phyloP scores from a whole-genome alignment of 208 protist species.

The Herpetomonas tarakana region DNA sequence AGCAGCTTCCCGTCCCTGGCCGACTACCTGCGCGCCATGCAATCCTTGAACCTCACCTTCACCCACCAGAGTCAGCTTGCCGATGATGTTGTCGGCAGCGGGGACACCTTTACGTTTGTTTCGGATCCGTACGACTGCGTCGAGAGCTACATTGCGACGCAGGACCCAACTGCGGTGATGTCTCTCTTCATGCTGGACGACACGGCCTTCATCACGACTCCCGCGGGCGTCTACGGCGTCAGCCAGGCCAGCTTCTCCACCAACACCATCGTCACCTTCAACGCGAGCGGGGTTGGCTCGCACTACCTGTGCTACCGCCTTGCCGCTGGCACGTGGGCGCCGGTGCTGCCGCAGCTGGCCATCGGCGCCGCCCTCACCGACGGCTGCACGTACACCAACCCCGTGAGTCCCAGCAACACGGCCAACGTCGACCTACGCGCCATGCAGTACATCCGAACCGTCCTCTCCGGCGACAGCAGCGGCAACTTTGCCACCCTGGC shows the following conservation, averaged over 20 bases:
- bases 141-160: constrained; percentile 58
- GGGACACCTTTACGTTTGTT: constrained; percentile 70
- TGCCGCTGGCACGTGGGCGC: constrained; percentile 70
- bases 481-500: constrained; percentile 12
- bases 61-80: constrained; percentile 35
- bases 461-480: constrained; percentile 29
- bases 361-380: constrained; percentile 35
- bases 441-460: constrained; percentile 75
- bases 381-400: constrained; percentile 21
- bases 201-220: constrained; percentile 62
- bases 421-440: constrained; percentile 36
- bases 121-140: constrained; percentile 50
- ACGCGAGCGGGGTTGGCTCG: constrained; percentile 19
- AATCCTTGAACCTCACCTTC: constrained; percentile 70
- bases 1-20: constrained; percentile 43
- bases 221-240: constrained; percentile 37
- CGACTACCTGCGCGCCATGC: constrained; percentile 52
- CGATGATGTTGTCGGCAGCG: constrained; percentile 57
- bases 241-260: constrained; percentile 18
- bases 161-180: constrained; percentile 36
- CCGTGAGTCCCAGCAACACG: constrained; percentile 33
- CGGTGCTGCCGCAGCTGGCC: constrained; percentile 45
- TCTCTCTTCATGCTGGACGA: constrained; percentile 49
- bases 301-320: constrained; percentile 80
- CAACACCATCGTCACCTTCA: constrained; percentile 52